Evolutionary conservation across 768 basidiomycete genomes (phyloP).

Genomic region (Pluteus cervinus): DNA sequence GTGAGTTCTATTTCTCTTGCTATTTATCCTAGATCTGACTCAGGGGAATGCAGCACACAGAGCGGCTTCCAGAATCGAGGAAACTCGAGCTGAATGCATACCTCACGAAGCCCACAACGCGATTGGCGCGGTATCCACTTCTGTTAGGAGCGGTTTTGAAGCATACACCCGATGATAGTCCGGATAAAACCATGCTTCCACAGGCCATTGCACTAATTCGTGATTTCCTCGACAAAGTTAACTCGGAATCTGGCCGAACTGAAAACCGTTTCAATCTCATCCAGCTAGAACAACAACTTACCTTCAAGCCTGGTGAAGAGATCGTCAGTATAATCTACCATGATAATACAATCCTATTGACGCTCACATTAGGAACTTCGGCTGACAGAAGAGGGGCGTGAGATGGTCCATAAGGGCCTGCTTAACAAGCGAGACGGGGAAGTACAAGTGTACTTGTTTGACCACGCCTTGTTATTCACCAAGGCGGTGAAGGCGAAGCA

Average conservation of each 20-base stretch:
- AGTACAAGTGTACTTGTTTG: conserved; percentile 90
- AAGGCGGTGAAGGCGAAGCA: conserved; percentile 81
- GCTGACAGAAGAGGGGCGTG: conserved; percentile 79
- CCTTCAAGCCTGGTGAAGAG: conserved; percentile 85
- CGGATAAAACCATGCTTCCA: conserved; percentile 73
- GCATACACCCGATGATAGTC: conserved; percentile 84
- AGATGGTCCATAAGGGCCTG: conserved; percentile 86
- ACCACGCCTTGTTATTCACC: conserved; percentile 93
- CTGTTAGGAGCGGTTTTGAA: conserved; percentile 89
- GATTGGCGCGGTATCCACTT: conserved; percentile 94
- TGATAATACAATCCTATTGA: background rate
- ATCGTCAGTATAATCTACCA: conserved; percentile 50
- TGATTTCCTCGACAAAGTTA: conserved; percentile 83
- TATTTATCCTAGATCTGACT: background rate
- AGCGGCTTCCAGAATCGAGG: conserved; percentile 89
- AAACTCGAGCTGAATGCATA: conserved; percentile 98
- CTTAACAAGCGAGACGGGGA: conserved; percentile 91
- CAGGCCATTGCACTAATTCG: conserved; percentile 74
- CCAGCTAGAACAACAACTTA: conserved; percentile 87
- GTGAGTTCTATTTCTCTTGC: conserved; percentile 36
- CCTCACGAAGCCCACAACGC: conserved; percentile 95
- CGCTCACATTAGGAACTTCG: conserved; percentile 61
- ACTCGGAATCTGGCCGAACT: conserved; percentile 88
- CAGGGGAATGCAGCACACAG: conserved; percentile 56
- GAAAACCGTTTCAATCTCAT: conserved; percentile 95